These are phyloP conservation scores for Kurtzmaniella quercitrusa DNA, from an alignment of 1,139 yeast genomes.

Conservation along the genomic window DNA sequence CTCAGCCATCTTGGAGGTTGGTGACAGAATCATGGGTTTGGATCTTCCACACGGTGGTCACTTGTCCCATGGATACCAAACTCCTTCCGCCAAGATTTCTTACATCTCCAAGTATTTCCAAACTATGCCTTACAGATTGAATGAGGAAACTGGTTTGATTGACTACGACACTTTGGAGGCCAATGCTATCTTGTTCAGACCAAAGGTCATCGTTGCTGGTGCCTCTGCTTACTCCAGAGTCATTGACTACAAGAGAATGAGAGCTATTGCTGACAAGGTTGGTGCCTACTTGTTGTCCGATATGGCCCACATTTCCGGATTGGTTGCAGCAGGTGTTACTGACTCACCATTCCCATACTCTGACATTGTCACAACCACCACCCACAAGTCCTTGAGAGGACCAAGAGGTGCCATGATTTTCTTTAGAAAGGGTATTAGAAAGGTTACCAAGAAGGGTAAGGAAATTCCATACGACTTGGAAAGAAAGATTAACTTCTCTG, in stretches of 20 bases:
- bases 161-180: constrained; percentile 87
- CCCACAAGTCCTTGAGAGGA: constrained; percentile 95
- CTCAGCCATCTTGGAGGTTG: constrained; percentile 86
- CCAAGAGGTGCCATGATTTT: constrained; percentile 99
- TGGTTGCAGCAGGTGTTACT: constrained; percentile 89
- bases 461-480: constrained; percentile 85
- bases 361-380: constrained; percentile 94
- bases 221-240: constrained; percentile 93
- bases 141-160: constrained; percentile 80
- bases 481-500: constrained; percentile 87
- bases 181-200: constrained; percentile 84
- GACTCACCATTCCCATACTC: constrained; percentile 92
- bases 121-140: constrained; percentile 93
- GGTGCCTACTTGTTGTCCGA: constrained; percentile 90
- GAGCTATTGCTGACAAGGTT: constrained; percentile 83
- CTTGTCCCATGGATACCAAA: constrained; percentile 93
- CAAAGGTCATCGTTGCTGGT: constrained; percentile 93
- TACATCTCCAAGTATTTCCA: constrained; percentile 91
- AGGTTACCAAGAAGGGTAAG: constrained; percentile 82
- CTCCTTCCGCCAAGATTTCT: constrained; percentile 82
- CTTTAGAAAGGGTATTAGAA: constrained; percentile 88
- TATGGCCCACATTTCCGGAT: constrained; percentile 96
- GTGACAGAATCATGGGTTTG: constrained; percentile 93
- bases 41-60: constrained; percentile 98
- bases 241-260: constrained; percentile 87